Conservation (phyloP, 2,329 filamentous ascomycete species). For the Zalaria sp. region DNA sequence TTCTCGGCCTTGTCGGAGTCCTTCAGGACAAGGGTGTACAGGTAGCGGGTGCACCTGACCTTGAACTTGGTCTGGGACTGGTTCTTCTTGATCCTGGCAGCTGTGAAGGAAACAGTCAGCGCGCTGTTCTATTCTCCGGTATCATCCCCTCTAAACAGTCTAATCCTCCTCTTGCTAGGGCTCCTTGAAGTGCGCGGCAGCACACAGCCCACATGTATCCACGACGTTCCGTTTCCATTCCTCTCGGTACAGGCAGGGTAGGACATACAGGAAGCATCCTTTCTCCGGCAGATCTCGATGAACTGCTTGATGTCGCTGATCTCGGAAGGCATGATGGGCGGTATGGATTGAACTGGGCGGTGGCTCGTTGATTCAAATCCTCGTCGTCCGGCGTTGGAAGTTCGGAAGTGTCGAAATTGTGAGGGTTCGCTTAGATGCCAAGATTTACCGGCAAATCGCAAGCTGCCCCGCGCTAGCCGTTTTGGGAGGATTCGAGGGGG, state of each 20-base stretch:
- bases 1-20: conserved; percentile 99
- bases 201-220: not conserved
- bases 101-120: conserved; percentile 16
- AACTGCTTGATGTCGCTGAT: conserved; percentile 98
- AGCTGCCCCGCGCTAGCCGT: no score
- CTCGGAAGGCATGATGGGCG: conserved; percentile 91
- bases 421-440: not conserved
- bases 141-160: no score
- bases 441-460: no score
- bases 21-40: conserved; percentile 98
- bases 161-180: no score
- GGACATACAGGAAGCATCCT: conserved; percentile 95
- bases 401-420: conserved; percentile 3
- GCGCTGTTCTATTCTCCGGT: not conserved
- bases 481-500: no score
- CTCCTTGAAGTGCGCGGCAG: no score
- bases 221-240: not conserved
- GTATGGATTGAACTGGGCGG: not conserved
- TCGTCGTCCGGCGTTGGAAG: not conserved
- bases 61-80: conserved; percentile 99
- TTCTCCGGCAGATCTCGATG: conserved; percentile 99
- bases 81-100: conserved; percentile 65
- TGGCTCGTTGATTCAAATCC: not conserved
- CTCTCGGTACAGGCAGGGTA: conserved; percentile 5
- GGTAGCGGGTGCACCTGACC: conserved; percentile 91